Conservation (phyloP, 1,284 basidiomycete species). For the Puccinia hordei region DNA sequence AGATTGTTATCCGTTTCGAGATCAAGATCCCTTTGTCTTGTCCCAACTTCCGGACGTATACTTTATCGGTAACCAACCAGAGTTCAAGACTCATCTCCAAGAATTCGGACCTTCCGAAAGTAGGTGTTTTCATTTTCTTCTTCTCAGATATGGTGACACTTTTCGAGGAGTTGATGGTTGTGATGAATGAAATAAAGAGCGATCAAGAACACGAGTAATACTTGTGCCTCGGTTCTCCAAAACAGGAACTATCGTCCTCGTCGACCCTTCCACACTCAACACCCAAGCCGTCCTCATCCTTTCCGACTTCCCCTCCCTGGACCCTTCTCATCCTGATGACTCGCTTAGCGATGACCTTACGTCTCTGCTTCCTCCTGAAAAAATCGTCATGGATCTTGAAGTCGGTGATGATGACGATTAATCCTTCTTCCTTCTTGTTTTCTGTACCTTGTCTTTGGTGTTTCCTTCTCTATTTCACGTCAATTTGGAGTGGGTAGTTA, state of each 20-base stretch:
- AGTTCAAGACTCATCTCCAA: slow-evolving; percentile 74
- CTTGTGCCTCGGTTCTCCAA: slow-evolving; percentile 79
- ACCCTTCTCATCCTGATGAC: neutral
- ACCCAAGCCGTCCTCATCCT: slow-evolving; percentile 59
- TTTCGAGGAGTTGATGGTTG: too few relatives aligned
- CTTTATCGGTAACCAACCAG: slow-evolving; percentile 86
- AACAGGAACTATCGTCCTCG: slow-evolving; percentile 68
- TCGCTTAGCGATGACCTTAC: neutral
- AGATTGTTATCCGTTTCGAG: slow-evolving; percentile 92
- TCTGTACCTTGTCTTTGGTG: too few relatives aligned
- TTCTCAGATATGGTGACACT: too few relatives aligned
- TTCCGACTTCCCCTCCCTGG: neutral
- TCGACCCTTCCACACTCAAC: slow-evolving; percentile 67
- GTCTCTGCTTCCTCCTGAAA: neutral
- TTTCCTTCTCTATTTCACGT: too few relatives aligned
- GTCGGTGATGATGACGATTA: too few relatives aligned
- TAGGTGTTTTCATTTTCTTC: too few relatives aligned
- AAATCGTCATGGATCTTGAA: neutral
- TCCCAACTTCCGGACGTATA: slow-evolving; percentile 82
- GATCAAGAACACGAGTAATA: slow-evolving; percentile 68
- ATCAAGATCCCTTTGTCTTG: slow-evolving; percentile 86
- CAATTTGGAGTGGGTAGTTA: too few relatives aligned
- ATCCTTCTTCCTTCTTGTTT: too few relatives aligned
- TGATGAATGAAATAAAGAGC: neutral
- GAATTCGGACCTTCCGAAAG: slow-evolving; percentile 58